phyloP scores from a whole-genome alignment of 2,329 filamentous ascomycete species.

The Fulvia fulva region DNA sequence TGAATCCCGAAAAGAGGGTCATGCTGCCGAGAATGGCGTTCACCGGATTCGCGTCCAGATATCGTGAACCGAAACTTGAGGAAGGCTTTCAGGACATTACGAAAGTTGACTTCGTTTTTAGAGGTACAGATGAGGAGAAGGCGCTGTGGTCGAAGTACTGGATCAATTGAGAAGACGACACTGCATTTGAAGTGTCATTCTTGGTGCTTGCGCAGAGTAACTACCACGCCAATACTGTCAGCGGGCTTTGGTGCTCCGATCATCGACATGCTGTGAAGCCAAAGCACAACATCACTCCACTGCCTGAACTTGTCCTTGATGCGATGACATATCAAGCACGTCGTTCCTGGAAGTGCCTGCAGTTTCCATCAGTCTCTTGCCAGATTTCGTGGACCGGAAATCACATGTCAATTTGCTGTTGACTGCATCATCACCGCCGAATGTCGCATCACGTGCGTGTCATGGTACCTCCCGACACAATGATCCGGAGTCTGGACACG shows the following conservation, averaged over 20 bases:
- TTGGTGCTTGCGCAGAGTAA: background rate
- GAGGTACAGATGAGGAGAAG: constrained; percentile 63
- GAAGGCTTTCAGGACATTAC: constrained; percentile 85
- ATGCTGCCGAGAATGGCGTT: constrained; percentile 78
- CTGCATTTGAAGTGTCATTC: background rate
- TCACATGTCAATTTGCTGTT: too few relatives aligned
- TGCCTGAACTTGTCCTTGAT: background rate
- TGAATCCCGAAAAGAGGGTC: constrained; percentile 78
- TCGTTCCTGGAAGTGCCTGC: too few relatives aligned
- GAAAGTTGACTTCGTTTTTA: constrained; percentile 61
- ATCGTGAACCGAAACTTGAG: constrained; percentile 63
- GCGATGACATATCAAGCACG: background rate
- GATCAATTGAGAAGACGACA: constrained; percentile 38
- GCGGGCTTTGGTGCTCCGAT: background rate
- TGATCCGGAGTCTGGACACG: background rate
- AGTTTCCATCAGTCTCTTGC: too few relatives aligned
- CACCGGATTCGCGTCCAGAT: constrained; percentile 67
- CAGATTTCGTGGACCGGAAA: too few relatives aligned
- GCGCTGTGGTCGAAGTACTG: constrained; percentile 74
- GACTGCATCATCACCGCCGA: too few relatives aligned
- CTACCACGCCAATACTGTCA: background rate
- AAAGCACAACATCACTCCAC: background rate
- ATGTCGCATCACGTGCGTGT: constrained; percentile 18
- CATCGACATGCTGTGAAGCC: background rate
- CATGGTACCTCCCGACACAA: too few relatives aligned